Evolutionary conservation across 202 grass and related monocot genomes (phyloP).

Genomic region (Schoenoplectus triqueter): DNA sequence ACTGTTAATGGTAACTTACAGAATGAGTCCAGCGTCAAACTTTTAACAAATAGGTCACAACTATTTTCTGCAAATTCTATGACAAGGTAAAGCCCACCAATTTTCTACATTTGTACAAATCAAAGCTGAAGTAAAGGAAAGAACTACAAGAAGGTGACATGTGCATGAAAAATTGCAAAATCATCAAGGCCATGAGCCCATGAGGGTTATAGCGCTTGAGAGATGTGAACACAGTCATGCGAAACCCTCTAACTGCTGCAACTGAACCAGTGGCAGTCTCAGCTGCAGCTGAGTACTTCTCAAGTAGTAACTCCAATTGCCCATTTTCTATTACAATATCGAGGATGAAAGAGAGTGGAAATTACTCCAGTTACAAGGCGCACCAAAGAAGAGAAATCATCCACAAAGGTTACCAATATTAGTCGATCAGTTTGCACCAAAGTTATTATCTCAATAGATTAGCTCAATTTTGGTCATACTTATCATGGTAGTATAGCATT

Average conservation of each 20-base stretch:
- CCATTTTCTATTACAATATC: slow-evolving; percentile 94
- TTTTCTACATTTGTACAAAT: slow-evolving; percentile 17
- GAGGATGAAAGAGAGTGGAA: slow-evolving; percentile 99
- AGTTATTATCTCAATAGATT: too few relatives aligned
- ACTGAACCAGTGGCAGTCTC: slow-evolving; percentile 73
- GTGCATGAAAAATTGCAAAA: slow-evolving; percentile 67
- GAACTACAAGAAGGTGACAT: slow-evolving; percentile 4
- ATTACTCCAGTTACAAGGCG: slow-evolving; percentile 96
- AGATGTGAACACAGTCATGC: slow-evolving; percentile 91
- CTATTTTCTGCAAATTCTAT: neutral
- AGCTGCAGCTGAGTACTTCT: slow-evolving; percentile 83
- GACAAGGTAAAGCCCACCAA: neutral
- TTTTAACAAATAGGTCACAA: neutral
- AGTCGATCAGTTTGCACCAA: too few relatives aligned
- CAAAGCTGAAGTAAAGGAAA: neutral
- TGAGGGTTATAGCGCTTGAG: slow-evolving; percentile 74
- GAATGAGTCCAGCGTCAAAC: neutral
- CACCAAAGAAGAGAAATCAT: slow-evolving; percentile 93
- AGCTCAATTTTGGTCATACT: too few relatives aligned
- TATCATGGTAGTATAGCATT: too few relatives aligned
- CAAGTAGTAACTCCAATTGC: slow-evolving; percentile 82
- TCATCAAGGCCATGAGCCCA: slow-evolving; percentile 56
- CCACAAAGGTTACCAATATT: slow-evolving; percentile 78
- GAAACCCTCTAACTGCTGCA: slow-evolving; percentile 79
- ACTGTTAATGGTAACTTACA: slow-evolving; percentile 3